Evolutionary conservation across 169 alveolate genomes (phyloP), one percentile per base, ranked within the genome.

Genomic region (Theileria sp.): DNA sequence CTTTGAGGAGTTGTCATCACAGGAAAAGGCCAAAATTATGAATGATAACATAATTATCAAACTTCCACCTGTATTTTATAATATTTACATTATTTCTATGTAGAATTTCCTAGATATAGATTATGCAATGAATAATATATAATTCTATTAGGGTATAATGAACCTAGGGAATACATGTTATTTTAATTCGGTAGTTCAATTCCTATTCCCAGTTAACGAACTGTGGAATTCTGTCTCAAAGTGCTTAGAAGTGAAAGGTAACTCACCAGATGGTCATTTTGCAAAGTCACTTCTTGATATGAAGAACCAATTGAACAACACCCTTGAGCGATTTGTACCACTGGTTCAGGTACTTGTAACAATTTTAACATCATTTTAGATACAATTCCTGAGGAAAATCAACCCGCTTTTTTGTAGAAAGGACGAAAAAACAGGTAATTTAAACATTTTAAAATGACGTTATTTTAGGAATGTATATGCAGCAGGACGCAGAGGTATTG

Each of bases 131-230:
- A n/a, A 1, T 17, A 21, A 32, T 78, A 72, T 30, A 56, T 66
- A 44, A 78, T 50, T 38, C 58, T 38, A 75, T 10, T 83, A 93
- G 75, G 99, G 99, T 13, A 79, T 97, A 50, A 95, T 93, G 72
- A 97, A 97, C 81, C 81, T 97, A 65, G 99, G 98, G 32, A 97
- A 97, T 78, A 97, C 99, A 15, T 97, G 99, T 68, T 97, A 96
- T 87, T 93, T 97, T 86, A 96, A 96, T 78, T 91, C 99, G 0
- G 94, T 94, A 6, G 75, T 94, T 74, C 96, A 94, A 84, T 87
- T 93, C 76, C 80, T 94, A 71, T 82, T 92, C 25, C 95, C 94
- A 13, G 87, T 93, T 79, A 50, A 80, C 62, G 93, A 93, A 81
- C 75, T 90, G 74, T 74, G 95, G 78, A 71, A 81, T 73, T 70